Evolutionary conservation across 1,284 basidiomycete species (phyloP), one percentile per base, ranked within the genome.

Genomic region (Exobasidium rhododendri): DNA sequence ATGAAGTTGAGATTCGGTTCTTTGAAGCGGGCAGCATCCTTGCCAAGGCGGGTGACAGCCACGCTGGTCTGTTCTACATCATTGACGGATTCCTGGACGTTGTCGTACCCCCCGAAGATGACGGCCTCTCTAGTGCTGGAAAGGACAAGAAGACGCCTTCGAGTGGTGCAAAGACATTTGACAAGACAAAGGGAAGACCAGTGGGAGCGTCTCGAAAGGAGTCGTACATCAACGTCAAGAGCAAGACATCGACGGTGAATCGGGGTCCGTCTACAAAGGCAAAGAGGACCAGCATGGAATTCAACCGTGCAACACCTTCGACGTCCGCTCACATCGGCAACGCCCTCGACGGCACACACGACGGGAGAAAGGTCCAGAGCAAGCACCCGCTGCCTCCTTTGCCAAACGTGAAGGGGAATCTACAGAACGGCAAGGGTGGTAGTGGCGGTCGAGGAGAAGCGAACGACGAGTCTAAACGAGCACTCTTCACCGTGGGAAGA

Each of bases 61-160:
- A 92, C 68, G 90, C 91, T 45, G 94, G 94, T 7, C 83, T 98
- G 28, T 99, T 94, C 83, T 99, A 94, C 74, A 93, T 98, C 47
- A 96, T 99, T 53, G 96, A 98, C 69, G 94, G 94, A 0, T 93
- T 97, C 80, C 82, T 99, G 44, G 94, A 99, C 74, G 92, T 97
- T 47, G 83, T 90, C 31, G 83, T 94, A 47, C 90, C 91, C 1
- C 81, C 83, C 1, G 82, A 85, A 10, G 81, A 82, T 28, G 62
- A 60, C 49, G 26, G 26, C 30, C 24, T 26, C 28, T 32, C 24
- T n/a, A 31, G 28, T 14, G 54, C 14, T 28, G 50, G 13, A 32
- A 26, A 10, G 58, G 51, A 28, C n/a, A 46, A 32, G 32, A 24
- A 26, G 35, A 11, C 13, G 32, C 24, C 47, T 24, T 50, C 47